A percentile compares a stretch with the other conserved stretches of the same genome.
These are phyloP conservation scores for Larix sibirica DNA, from an alignment of 83 land plant species.

Conservation along the genomic window DNA sequence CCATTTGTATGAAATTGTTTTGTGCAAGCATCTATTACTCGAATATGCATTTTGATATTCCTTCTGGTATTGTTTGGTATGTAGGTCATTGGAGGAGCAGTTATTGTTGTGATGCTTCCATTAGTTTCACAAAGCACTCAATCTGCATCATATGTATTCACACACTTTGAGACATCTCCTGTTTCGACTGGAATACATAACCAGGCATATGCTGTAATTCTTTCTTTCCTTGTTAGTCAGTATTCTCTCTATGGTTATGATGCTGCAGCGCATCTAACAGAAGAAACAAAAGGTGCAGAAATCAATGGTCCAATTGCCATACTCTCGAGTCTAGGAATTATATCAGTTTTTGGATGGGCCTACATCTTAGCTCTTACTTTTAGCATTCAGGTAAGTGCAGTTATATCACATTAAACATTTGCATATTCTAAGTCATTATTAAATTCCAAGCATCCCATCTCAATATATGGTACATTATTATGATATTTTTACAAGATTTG, in stretches of 20 bases:
- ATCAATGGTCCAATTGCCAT: slow-evolving; percentile 91
- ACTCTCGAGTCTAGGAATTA: slow-evolving; percentile 82
- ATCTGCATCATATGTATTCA: slow-evolving; percentile 83
- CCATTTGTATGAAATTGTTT: too few species aligned
- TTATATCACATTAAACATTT: neutral
- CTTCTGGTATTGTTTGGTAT: neutral
- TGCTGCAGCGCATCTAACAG: slow-evolving; percentile 92
- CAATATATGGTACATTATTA: neutral
- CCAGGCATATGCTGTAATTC: slow-evolving; percentile 62
- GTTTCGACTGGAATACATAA: slow-evolving; percentile 65
- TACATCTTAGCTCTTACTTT: slow-evolving; percentile 86
- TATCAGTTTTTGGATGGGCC: slow-evolving; percentile 86
- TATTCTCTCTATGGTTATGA: slow-evolving; percentile 93
- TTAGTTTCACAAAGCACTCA: slow-evolving; percentile 71
- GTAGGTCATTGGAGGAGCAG: slow-evolving; percentile 80
- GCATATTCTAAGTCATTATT: neutral
- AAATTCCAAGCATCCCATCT: neutral
- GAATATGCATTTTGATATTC: neutral
- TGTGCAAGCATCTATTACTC: neutral
- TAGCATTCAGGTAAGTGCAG: slow-evolving; percentile 75
- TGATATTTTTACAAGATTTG: neutral
- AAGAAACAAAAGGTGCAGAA: slow-evolving; percentile 91
- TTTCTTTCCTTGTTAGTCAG: slow-evolving; percentile 84
- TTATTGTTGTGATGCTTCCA: slow-evolving; percentile 86
- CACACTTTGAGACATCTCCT: slow-evolving; percentile 57